A percentile compares a stretch with the other conserved stretches of the same genome.
phyloP scores from a whole-genome alignment of 2,329 filamentous ascomycete species.

The Microascus cirrosus region DNA sequence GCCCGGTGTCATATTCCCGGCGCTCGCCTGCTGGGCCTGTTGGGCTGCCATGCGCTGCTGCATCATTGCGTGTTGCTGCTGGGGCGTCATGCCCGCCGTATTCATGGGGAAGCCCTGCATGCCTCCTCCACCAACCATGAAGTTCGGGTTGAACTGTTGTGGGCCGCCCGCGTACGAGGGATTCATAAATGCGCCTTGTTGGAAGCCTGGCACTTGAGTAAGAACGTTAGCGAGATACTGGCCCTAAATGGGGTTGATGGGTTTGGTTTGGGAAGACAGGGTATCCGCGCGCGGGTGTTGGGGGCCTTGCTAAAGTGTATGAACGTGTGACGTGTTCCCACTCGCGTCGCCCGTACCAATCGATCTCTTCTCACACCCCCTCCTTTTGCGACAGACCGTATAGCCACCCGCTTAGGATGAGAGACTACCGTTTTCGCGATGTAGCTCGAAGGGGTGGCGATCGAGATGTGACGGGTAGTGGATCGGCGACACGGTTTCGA shows the following conservation, averaged over 20 bases:
- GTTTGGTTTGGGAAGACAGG: background rate
- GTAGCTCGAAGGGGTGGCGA: constrained; percentile 5
- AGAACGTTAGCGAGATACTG: background rate
- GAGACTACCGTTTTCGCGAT: constrained; percentile 2
- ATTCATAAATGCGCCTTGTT: constrained; percentile 4
- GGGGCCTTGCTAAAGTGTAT: background rate
- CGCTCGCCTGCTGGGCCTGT: constrained; percentile 10
- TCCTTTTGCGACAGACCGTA: background rate
- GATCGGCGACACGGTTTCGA: background rate
- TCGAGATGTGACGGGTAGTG: constrained; percentile 3
- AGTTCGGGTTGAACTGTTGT: constrained; percentile 38
- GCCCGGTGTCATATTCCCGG: constrained; percentile 10
- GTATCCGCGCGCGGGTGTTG: background rate
- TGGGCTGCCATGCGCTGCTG: constrained; percentile 21
- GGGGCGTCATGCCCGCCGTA: constrained; percentile 34
- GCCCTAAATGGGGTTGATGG: background rate
- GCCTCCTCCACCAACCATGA: constrained; percentile 34
- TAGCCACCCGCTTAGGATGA: background rate
- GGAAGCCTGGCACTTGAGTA: constrained; percentile 1
- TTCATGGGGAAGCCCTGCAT: constrained; percentile 48
- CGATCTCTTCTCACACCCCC: background rate
- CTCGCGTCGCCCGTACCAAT: background rate
- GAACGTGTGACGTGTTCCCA: background rate
- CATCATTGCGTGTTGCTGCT: constrained; percentile 32
- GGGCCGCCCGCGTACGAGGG: constrained; percentile 40